Conservation (phyloP, 2,329 filamentous ascomycete genomes). For the Fusarium humuli region DNA sequence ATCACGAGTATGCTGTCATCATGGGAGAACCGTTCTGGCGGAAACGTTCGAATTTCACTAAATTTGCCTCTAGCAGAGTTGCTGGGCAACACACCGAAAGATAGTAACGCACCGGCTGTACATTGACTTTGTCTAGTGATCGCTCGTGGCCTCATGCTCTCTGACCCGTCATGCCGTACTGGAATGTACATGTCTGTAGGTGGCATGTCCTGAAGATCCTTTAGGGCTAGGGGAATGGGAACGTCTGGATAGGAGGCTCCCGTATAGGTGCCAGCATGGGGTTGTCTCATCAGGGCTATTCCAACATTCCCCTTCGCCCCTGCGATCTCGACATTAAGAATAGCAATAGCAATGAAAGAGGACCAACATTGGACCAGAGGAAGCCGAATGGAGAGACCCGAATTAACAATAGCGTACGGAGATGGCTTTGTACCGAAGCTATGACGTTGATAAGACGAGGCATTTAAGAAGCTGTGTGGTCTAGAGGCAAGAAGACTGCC, state of each 20-base stretch:
- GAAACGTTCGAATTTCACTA: neutral
- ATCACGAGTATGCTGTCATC: neutral
- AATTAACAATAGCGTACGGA: neutral
- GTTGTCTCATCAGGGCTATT: neutral
- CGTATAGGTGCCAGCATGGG: rapidly evolving
- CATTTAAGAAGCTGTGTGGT: neutral
- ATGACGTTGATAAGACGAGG: neutral
- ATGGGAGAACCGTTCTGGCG: neutral
- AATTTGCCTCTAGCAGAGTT: rapidly evolving
- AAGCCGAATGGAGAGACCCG: neutral
- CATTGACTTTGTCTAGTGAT: neutral
- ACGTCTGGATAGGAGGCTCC: neutral
- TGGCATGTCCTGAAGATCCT: rapidly evolving
- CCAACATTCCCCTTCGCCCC: neutral
- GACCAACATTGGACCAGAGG: rapidly evolving
- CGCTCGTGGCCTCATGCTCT: no score
- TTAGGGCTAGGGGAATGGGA: neutral
- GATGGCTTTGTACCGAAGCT: rapidly evolving
- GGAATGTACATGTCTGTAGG: neutral
- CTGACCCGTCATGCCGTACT: no score
- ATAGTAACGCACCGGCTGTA: neutral
- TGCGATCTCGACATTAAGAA: neutral
- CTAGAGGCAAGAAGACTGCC: neutral
- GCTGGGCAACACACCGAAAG: neutral
- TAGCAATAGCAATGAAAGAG: neutral